A percentile compares a stretch with the other conserved stretches of the same genome.
phyloP scores from a whole-genome alignment of 1,139 yeast species.

The Casaregolazyma suthepensis region DNA sequence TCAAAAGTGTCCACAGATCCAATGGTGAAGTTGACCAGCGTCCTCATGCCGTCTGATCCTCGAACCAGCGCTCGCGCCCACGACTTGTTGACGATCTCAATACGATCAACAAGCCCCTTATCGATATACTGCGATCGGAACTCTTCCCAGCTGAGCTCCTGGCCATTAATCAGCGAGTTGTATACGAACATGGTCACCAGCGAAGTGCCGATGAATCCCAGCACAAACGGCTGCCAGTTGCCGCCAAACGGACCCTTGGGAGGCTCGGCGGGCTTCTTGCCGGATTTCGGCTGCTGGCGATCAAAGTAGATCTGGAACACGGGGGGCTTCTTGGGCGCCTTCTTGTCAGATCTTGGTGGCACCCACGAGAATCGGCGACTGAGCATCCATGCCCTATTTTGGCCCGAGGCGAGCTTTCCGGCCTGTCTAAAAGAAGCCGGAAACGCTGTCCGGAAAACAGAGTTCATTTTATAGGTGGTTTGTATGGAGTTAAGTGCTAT shows the following conservation, averaged over 20 bases:
- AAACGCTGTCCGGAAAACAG: not conserved
- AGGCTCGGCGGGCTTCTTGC: not conserved
- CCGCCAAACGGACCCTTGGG: constrained; percentile 5
- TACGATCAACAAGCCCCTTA: constrained; percentile 71
- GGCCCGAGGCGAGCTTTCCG: not conserved
- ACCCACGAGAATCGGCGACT: not conserved
- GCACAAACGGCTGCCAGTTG: constrained; percentile 9
- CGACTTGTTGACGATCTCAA: constrained; percentile 69
- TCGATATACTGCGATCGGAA: constrained; percentile 77
- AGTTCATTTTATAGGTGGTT: not conserved
- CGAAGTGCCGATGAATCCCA: constrained; percentile 6
- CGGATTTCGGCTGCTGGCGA: constrained; percentile 3
- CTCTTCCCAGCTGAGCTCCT: constrained; percentile 67
- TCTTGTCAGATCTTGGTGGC: constrained; percentile 3
- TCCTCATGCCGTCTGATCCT: constrained; percentile 13
- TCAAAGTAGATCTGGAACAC: constrained; percentile 7
- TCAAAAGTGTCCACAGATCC: constrained; percentile 91
- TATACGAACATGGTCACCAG: constrained; percentile 6
- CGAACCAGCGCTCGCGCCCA: constrained; percentile 50
- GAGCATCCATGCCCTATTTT: not conserved
- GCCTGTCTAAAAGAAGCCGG: not conserved
- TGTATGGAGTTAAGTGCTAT: not conserved
- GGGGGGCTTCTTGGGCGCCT: constrained; percentile 7
- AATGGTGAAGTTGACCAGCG: constrained; percentile 53
- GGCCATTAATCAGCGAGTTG: constrained; percentile 6